Conservation (phyloP, 495 filamentous ascomycete species). For the Bathelium albidoporum region DNA sequence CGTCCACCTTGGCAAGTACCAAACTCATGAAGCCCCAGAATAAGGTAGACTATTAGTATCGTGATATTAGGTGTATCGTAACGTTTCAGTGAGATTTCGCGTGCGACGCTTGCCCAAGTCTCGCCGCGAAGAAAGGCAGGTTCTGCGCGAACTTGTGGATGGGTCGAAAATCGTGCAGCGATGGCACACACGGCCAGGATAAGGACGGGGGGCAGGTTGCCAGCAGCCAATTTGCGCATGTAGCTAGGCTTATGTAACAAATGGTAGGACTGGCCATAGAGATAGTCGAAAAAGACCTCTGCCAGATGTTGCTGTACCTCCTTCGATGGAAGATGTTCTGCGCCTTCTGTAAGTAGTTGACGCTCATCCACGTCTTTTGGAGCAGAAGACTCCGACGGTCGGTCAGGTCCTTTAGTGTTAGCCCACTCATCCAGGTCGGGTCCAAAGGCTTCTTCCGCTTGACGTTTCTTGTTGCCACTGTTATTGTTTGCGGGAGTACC, state of each 20-base stretch:
- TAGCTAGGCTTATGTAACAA: conserved; percentile 96
- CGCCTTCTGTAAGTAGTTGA: conserved; percentile 66
- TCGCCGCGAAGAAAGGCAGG: conserved; percentile 87
- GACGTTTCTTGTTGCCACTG: conserved; percentile 63
- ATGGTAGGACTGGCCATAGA: conserved; percentile 93
- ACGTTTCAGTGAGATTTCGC: conserved; percentile 70
- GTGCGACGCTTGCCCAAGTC: conserved; percentile 74
- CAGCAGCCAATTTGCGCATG: conserved; percentile 60
- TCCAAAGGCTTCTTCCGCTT: conserved; percentile 81
- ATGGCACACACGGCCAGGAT: conserved; percentile 87
- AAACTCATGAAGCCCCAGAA: conserved; percentile 89
- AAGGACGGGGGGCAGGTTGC: conserved; percentile 70
- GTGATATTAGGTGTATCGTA: conserved; percentile 96
- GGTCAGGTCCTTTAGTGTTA: conserved; percentile 33
- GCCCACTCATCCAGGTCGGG: conserved; percentile 76
- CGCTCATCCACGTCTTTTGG: conserved; percentile 60
- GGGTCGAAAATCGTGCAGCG: conserved; percentile 88
- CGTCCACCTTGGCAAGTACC: conserved; percentile 93
- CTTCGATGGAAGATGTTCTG: conserved; percentile 70
- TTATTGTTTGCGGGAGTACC: conserved; percentile 43
- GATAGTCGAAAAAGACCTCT: conserved; percentile 89
- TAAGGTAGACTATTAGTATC: conserved; percentile 75
- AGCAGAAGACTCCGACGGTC: conserved; percentile 20
- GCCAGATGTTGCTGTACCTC: conserved; percentile 91
- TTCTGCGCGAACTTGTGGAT: conserved; percentile 72